Evolutionary conservation across 2,329 filamentous ascomycete species (phyloP), one percentile per base, ranked within the genome.

Genomic region (Fusarium sp.): DNA sequence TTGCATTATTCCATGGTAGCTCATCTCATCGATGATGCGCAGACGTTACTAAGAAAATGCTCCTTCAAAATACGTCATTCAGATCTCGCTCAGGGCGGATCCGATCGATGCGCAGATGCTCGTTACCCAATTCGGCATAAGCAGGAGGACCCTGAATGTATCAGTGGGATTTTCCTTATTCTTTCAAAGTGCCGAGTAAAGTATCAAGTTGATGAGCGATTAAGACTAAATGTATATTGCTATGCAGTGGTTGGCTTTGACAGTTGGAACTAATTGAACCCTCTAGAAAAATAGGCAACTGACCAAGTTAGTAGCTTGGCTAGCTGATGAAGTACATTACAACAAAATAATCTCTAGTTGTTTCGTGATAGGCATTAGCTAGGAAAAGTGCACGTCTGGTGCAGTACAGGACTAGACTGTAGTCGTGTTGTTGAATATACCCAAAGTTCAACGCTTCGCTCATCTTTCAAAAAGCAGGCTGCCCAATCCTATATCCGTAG

Each of bases 11-110:
- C 15, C 30, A 53, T 57, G 37, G 20, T 44, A 56, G 35, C 48
- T 46, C 40, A 41, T 47, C 27, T 43, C 41, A 50, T 71, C 66
- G 51, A 71, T 71, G 68, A 71, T 71, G 69, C 68, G 66, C 48
- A 68, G 59, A 68, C 32, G 41, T 17, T 60, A 32, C 30, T 23
- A 22, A 22, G 15, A 10, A 39, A 19, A 14, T 17, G 30, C 33
- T 40, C 50, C 22, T 19, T 23, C 30, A 37, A 45, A 35, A 25
- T 64, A 71, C 69, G 69, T 71, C 69, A 71, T 65, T 27, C 54
- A 56, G 58, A 68, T 68, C 49, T 64, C 11, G 15, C 53, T 37
- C 20, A 23, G 43, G 20, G 30, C 33, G 32, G 49, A 23, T 46
- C 23, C 55, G 56, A 69, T 69, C 37, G 37, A 62, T 43, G 50